Percentiles rank a stretch among this genome's conserved stretches.
Conservation (phyloP, 352 stramenopile species). For the Halophytophthora batemanensis region DNA sequence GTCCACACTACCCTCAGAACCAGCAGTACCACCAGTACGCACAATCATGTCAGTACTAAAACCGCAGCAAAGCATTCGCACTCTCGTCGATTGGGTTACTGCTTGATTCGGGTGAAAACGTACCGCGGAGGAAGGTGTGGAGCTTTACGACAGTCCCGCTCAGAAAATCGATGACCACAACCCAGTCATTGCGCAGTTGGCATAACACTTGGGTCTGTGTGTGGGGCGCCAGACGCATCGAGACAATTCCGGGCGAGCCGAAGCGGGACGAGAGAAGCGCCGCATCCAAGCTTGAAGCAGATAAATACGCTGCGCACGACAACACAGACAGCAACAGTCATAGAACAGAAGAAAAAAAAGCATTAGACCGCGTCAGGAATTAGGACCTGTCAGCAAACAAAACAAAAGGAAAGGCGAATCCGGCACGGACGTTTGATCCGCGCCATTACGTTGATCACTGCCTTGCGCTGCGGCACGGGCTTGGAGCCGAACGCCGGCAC, state of each 20-base stretch:
- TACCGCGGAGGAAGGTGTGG: conserved; percentile 56
- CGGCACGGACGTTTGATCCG: conserved; percentile 41
- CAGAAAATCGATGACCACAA: conserved; percentile 53
- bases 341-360: neutral
- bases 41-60: neutral
- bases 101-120: neutral
- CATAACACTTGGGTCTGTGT: conserved; percentile 45
- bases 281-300: conserved; percentile 21
- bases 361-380: conserved; percentile 1
- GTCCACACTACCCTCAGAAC: conserved; percentile 6
- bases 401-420: neutral
- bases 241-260: conserved; percentile 35
- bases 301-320: conserved; percentile 22
- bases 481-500: conserved; percentile 67
- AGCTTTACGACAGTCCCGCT: conserved; percentile 40
- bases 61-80: neutral
- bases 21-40: neutral
- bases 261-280: conserved; percentile 27
- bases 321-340: neutral
- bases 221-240: conserved; percentile 34
- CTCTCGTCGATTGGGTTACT: neutral
- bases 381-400: neutral
- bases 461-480: conserved; percentile 46
- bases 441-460: conserved; percentile 39
- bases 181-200: conserved; percentile 73